A percentile compares a stretch with the other conserved stretches of the same genome.
phyloP scores from a whole-genome alignment of 257 asterid genomes.

The Eucommia ulmoides region DNA sequence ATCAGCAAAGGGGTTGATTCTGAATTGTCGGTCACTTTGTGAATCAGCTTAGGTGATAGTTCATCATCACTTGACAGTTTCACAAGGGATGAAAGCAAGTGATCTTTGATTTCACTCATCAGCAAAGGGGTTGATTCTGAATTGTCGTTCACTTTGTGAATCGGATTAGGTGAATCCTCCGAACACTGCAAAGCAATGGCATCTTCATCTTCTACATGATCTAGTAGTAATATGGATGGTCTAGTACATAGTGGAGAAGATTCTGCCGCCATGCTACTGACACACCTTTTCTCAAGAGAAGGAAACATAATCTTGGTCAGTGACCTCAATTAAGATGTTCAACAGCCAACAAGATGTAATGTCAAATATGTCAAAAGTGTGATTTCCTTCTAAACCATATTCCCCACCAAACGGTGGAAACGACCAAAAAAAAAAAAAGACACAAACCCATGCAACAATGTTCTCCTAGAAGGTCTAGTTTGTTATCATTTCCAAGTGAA shows the following conservation, averaged over 20 bases:
- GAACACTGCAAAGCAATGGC: slow-evolving; percentile 18
- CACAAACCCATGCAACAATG: too few species aligned
- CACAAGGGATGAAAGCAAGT: slow-evolving; percentile 21
- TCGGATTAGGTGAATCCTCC: slow-evolving; percentile 19
- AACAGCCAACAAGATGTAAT: slow-evolving; percentile 4
- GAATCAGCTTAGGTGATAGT: too few species aligned
- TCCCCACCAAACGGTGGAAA: too few species aligned
- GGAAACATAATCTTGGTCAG: slow-evolving; percentile 9
- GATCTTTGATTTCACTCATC: slow-evolving; percentile 23
- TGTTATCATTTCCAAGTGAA: too few species aligned
- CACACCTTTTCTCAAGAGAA: slow-evolving; percentile 34
- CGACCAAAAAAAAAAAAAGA: too few species aligned
- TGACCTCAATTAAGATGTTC: slow-evolving; percentile 8
- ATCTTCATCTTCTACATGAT: slow-evolving; percentile 22
- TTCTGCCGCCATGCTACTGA: slow-evolving; percentile 16
- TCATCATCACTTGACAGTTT: slow-evolving; percentile 17
- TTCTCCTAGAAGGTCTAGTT: too few species aligned
- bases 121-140: slow-evolving; percentile 12
- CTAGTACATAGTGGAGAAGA: slow-evolving; percentile 27
- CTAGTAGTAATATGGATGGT: slow-evolving; percentile 15
- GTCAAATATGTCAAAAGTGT: neutral
- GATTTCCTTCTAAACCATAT: too few species aligned
- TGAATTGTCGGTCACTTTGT: slow-evolving; percentile 10
- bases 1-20: slow-evolving; percentile 12
- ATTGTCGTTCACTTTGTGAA: slow-evolving; percentile 11